Conservation (phyloP, 352 stramenopile species). For the Phytophthora palmivora region DNA sequence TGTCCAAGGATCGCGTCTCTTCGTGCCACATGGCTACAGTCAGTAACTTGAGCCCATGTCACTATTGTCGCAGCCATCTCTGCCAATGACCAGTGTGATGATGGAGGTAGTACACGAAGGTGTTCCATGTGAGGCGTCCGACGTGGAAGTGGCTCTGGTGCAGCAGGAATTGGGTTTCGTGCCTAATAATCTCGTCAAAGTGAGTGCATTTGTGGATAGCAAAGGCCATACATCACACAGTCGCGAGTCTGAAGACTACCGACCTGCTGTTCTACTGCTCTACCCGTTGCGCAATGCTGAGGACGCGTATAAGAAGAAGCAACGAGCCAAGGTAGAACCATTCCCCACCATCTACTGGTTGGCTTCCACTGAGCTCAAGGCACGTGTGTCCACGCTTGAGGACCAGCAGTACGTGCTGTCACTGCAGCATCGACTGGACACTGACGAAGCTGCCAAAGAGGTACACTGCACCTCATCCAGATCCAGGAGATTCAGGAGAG, state of each 20-base stretch:
- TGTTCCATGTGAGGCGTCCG: slow-evolving; percentile 43
- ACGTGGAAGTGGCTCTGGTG: slow-evolving; percentile 39
- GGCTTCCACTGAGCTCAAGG: slow-evolving; percentile 50
- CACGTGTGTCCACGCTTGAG: slow-evolving; percentile 60
- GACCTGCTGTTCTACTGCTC: slow-evolving; percentile 55
- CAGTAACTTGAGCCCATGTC: slow-evolving; percentile 8
- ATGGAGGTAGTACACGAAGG: slow-evolving; percentile 42
- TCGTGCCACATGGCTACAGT: slow-evolving; percentile 18
- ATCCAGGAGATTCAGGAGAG: slow-evolving; percentile 2
- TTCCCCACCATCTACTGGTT: slow-evolving; percentile 82
- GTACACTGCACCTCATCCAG: slow-evolving; percentile 22
- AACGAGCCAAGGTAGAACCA: slow-evolving; percentile 59
- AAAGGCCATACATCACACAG: slow-evolving; percentile 14
- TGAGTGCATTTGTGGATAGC: slow-evolving; percentile 45
- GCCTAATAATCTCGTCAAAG: slow-evolving; percentile 57
- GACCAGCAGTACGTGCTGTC: slow-evolving; percentile 54
- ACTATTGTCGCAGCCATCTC: not conserved
- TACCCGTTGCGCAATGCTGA: slow-evolving; percentile 66
- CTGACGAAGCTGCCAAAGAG: slow-evolving; percentile 40
- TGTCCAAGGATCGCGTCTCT: slow-evolving; percentile 29
- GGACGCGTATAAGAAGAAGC: slow-evolving; percentile 66
- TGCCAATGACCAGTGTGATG: slow-evolving; percentile 6
- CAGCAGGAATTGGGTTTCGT: slow-evolving; percentile 59
- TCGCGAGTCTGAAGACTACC: slow-evolving; percentile 1
- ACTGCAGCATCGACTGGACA: slow-evolving; percentile 50